A percentile compares a stretch with the other conserved stretches of the same genome.
phyloP scores from a whole-genome alignment of 129 eudicot species.

The Silybum marianum region DNA sequence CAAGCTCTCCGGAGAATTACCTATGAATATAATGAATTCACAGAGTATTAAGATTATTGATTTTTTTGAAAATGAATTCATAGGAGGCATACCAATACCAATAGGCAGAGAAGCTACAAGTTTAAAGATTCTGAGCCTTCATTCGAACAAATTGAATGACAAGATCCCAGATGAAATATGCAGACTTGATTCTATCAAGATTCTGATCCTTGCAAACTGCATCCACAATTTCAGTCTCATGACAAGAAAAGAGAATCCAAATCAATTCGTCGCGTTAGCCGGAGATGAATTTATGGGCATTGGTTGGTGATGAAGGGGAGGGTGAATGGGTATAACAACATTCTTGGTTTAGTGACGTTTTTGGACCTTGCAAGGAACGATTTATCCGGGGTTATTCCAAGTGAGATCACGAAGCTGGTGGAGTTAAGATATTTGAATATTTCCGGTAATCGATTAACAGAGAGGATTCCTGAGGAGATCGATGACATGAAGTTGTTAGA shows the following conservation, averaged over 20 bases:
- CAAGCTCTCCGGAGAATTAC: slow-evolving; percentile 35
- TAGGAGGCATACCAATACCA: slow-evolving; percentile 31
- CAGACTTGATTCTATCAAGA: slow-evolving; percentile 37
- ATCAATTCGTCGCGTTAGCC: background rate
- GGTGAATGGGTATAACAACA: slow-evolving; percentile 25
- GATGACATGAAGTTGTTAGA: slow-evolving; percentile 44
- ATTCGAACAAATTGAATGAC: slow-evolving; percentile 33
- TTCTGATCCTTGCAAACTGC: slow-evolving; percentile 42
- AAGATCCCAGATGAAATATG: slow-evolving; percentile 44
- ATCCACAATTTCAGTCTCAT: slow-evolving; percentile 39
- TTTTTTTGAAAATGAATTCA: slow-evolving; percentile 35
- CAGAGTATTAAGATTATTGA: slow-evolving; percentile 29
- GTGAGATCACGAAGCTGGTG: slow-evolving; percentile 28
- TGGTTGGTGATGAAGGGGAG: slow-evolving; percentile 31
- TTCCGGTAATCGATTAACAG: slow-evolving; percentile 38
- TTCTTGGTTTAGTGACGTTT: slow-evolving; percentile 20
- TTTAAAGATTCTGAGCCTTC: slow-evolving; percentile 36
- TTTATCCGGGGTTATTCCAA: slow-evolving; percentile 36
- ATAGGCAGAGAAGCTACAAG: slow-evolving; percentile 9
- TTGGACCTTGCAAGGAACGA: slow-evolving; percentile 41
- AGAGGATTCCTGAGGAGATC: slow-evolving; percentile 37
- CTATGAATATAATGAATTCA: slow-evolving; percentile 29
- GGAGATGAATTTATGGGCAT: slow-evolving; percentile 15
- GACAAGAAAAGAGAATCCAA: background rate
- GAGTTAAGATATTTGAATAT: slow-evolving; percentile 32